These are phyloP conservation scores for Lachnellula arida DNA, from an alignment of 2,329 filamentous ascomycete species.

Conservation along the genomic window DNA sequence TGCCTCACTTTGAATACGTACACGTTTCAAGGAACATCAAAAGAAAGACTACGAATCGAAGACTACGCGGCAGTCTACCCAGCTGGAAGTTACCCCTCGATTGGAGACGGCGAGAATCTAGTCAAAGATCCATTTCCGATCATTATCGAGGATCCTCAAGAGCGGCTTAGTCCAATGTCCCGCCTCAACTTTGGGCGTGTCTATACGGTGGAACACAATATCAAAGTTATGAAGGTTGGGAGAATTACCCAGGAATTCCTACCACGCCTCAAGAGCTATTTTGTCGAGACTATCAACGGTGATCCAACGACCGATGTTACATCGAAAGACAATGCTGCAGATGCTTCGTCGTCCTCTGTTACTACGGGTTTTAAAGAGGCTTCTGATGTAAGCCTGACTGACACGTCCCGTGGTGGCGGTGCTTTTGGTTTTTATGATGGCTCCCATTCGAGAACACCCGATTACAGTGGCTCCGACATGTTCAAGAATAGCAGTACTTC, in stretches of 20 bases:
- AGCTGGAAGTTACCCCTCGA: neutral
- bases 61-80: constrained; percentile 15
- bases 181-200: constrained; percentile 11
- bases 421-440: too few species aligned
- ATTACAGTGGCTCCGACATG: too few species aligned
- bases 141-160: constrained; percentile 6
- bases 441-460: too few species aligned
- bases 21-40: constrained; percentile 6
- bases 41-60: constrained; percentile 7
- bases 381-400: too few species aligned
- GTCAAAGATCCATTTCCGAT: constrained; percentile 6
- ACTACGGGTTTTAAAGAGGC: too few species aligned
- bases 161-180: constrained; percentile 9
- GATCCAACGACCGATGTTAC: neutral
- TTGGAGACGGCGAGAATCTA: neutral
- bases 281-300: neutral
- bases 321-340: too few species aligned
- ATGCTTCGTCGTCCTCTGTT: too few species aligned
- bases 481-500: too few species aligned
- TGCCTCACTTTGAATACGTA: constrained; percentile 22
- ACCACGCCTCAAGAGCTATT: neutral
- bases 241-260: constrained; percentile 1
- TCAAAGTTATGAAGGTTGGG: constrained; percentile 14
- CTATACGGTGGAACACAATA: constrained; percentile 17
- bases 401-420: too few species aligned